Conservation (phyloP, 441 rosid species). For the Manihot esculenta region DNA sequence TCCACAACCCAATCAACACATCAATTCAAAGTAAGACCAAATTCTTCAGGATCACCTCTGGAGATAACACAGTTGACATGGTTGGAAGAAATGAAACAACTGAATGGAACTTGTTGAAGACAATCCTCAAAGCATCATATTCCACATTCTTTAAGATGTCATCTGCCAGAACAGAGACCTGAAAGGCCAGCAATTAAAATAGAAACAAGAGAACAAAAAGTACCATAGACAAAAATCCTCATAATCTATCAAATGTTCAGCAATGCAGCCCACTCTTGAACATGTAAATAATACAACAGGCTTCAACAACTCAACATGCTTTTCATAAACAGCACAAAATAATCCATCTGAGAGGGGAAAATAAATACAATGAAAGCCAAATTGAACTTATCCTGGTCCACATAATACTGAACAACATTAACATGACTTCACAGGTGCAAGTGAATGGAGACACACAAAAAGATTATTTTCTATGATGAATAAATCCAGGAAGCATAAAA, state of each 20-base stretch:
- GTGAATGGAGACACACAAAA: not conserved
- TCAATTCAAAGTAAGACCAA: not conserved
- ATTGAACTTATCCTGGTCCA: not conserved
- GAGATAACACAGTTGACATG: slow-evolving; percentile 78
- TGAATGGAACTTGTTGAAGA: slow-evolving; percentile 89
- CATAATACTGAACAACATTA: not conserved
- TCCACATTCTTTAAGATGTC: slow-evolving; percentile 93
- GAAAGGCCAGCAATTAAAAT: slow-evolving; percentile 24
- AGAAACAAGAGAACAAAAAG: slow-evolving; percentile 3
- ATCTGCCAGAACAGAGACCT: slow-evolving; percentile 96
- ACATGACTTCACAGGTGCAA: not conserved
- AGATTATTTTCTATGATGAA: not conserved
- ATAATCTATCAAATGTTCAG: not conserved
- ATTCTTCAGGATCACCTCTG: slow-evolving; percentile 52
- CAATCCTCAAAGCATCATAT: slow-evolving; percentile 84
- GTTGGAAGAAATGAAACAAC: slow-evolving; percentile 81
- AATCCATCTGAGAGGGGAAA: not conserved
- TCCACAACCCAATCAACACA: slow-evolving; percentile 12
- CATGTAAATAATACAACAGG: not conserved
- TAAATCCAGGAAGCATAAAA: not conserved
- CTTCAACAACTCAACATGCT: not conserved
- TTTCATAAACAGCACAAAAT: not conserved
- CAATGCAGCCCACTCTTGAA: not conserved
- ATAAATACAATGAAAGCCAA: not conserved
- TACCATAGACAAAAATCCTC: not conserved